Evolutionary conservation across 495 filamentous ascomycete genomes (phyloP).

Genomic region (Xylaria nigripes): DNA sequence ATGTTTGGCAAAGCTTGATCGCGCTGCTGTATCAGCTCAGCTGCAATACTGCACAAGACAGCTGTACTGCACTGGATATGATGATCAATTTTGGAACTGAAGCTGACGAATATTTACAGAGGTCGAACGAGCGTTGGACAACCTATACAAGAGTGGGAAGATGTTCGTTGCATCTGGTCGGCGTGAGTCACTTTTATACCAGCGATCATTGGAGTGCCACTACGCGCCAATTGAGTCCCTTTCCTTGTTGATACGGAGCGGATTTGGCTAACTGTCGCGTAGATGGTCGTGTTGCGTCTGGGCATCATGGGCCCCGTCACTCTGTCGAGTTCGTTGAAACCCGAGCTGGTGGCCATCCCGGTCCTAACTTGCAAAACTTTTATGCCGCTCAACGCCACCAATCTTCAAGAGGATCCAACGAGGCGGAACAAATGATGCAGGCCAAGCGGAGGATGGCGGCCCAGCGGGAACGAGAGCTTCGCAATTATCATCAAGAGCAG

Average conservation of each 20-base stretch:
- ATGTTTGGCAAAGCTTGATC: neutral
- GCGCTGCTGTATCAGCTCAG: neutral
- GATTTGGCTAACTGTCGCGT: constrained; percentile 13
- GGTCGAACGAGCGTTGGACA: constrained; percentile 92
- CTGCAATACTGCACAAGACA: neutral
- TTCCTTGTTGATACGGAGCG: neutral
- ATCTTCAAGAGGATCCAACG: constrained; percentile 70
- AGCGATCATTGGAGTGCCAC: constrained; percentile 1
- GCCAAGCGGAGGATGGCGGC: constrained; percentile 97
- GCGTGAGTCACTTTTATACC: constrained; percentile 59
- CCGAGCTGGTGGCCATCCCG: constrained; percentile 64
- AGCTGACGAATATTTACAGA: constrained; percentile 49
- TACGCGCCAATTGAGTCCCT: constrained; percentile 21
- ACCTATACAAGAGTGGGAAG: constrained; percentile 92
- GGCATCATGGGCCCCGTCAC: constrained; percentile 52
- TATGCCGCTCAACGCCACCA: constrained; percentile 92
- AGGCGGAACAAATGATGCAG: constrained; percentile 98
- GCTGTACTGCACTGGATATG: neutral
- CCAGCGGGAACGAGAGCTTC: constrained; percentile 96
- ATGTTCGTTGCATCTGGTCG: constrained; percentile 67
- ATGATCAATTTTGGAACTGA: constrained; percentile 15
- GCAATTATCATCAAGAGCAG: constrained; percentile 99
- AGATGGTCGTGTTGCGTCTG: constrained; percentile 38
- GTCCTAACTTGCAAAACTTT: constrained; percentile 81
- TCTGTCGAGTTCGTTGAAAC: constrained; percentile 68